These are phyloP conservation scores for Cryphonectria naterciae DNA, from an alignment of 2,329 filamentous ascomycete species.

Conservation along the genomic window DNA sequence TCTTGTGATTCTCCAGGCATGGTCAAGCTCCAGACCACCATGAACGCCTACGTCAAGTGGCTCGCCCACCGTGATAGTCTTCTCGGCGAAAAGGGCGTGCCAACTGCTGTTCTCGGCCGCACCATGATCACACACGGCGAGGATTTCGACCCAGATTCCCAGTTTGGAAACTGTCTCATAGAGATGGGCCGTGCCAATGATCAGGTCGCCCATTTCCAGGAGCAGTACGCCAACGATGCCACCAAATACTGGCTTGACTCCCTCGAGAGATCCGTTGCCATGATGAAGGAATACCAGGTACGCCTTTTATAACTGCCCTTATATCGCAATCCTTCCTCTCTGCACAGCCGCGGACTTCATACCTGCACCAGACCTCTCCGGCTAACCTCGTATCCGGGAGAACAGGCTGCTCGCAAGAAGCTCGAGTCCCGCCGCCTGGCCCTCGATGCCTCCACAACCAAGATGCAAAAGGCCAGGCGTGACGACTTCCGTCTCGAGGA, in stretches of 20 bases:
- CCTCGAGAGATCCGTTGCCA: slow-evolving; percentile 83
- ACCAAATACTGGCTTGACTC: slow-evolving; percentile 88
- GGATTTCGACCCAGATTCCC: slow-evolving; percentile 88
- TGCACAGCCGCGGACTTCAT: not conserved
- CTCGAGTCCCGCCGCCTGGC: slow-evolving; percentile 86
- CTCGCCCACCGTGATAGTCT: slow-evolving; percentile 81
- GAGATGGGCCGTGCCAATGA: slow-evolving; percentile 88
- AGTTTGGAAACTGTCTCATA: slow-evolving; percentile 85
- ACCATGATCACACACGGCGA: slow-evolving; percentile 89
- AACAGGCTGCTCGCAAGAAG: slow-evolving; percentile 80
- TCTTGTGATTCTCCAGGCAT: slow-evolving; percentile 67
- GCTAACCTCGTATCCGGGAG: not conserved
- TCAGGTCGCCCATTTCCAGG: slow-evolving; percentile 82
- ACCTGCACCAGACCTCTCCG: not conserved
- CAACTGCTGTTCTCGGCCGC: slow-evolving; percentile 77
- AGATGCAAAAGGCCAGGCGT: slow-evolving; percentile 91
- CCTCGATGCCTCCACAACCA: slow-evolving; percentile 86
- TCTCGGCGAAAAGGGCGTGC: slow-evolving; percentile 80
- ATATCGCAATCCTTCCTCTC: not conserved
- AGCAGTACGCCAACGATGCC: slow-evolving; percentile 76
- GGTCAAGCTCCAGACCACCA: slow-evolving; percentile 85
- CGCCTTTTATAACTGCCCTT: slow-evolving; percentile 33
- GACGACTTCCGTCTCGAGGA: slow-evolving; percentile 94
- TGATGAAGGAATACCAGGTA: slow-evolving; percentile 98
- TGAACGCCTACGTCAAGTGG: slow-evolving; percentile 85